A percentile compares a stretch with the other conserved stretches of the same genome.
Evolutionary conservation across 2,329 filamentous ascomycete genomes (phyloP).

Genomic region (Ophiognomonia clavigignenti-juglandacearum): DNA sequence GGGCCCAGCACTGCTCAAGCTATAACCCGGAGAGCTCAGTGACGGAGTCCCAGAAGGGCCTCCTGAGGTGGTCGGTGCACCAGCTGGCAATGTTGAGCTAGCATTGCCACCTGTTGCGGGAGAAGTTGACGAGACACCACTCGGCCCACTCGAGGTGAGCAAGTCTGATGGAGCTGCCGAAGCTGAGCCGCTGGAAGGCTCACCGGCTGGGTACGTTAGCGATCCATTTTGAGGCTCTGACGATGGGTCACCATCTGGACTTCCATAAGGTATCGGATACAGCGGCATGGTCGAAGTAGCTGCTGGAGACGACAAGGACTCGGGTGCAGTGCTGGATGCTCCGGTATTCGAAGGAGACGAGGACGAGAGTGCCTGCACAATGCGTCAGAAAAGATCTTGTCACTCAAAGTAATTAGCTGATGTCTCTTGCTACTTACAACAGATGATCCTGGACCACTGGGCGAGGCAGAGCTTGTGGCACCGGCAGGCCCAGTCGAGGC

Average conservation of each 20-base stretch:
- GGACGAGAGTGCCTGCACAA: neutral
- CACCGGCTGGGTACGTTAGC: neutral
- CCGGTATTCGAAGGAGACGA: neutral
- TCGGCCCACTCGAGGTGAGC: neutral
- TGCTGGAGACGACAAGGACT: neutral
- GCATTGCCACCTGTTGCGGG: neutral
- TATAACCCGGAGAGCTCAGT: neutral
- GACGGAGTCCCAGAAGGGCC: neutral
- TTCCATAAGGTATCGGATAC: neutral
- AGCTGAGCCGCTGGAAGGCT: neutral
- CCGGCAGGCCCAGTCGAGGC: neutral
- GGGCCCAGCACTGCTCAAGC: neutral
- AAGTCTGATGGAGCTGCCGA: neutral
- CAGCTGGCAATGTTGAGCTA: neutral
- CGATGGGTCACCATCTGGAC: neutral
- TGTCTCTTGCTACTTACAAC: conserved; percentile 1
- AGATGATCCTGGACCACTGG: neutral
- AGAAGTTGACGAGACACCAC: neutral
- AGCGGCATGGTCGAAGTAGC: neutral
- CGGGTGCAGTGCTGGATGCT: neutral
- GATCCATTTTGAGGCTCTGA: neutral
- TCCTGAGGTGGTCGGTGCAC: neutral
- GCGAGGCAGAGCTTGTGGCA: conserved; percentile 1
- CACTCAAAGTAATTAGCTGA: neutral
- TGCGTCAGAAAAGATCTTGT: neutral